phyloP scores from a whole-genome alignment of 225 moss, liverwort and hornwort species.

The Rhytidiadelphus loreus region DNA sequence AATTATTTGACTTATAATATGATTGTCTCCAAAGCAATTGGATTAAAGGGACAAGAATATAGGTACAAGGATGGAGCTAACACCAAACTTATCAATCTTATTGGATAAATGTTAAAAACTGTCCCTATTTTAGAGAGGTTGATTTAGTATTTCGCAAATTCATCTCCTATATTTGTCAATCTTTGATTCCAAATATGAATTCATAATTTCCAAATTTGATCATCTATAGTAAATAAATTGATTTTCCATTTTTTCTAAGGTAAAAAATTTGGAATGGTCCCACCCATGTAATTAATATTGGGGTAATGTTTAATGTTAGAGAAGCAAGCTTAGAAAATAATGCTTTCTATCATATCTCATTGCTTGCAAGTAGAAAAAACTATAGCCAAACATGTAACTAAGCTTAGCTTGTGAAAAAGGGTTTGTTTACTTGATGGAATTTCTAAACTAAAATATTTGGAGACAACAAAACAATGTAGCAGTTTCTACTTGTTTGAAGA shows the following conservation, averaged over 20 bases:
- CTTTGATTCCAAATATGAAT: not conserved
- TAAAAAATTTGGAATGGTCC: not conserved
- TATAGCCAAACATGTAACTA: not conserved
- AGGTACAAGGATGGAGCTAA: not conserved
- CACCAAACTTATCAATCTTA: not conserved
- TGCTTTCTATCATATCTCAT: not conserved
- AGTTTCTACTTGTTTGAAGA: not conserved
- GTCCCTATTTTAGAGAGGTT: rapidly evolving
- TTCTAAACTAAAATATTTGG: not conserved
- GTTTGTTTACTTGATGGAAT: not conserved
- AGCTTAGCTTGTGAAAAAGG: not conserved
- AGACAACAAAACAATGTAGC: not conserved
- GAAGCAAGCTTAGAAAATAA: not conserved
- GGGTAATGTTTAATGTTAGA: not conserved
- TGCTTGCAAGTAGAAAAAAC: not conserved
- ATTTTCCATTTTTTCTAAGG: rapidly evolving
- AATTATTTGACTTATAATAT: not conserved
- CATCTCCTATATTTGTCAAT: rapidly evolving
- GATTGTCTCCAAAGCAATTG: rapidly evolving
- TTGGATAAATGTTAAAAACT: not conserved
- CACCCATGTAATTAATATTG: not conserved
- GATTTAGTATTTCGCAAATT: not conserved
- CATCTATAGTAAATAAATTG: not conserved
- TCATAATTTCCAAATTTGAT: not conserved
- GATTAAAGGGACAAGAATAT: not conserved